These are phyloP conservation scores for Fusarium torreyae DNA, from an alignment of 2,329 filamentous ascomycete species.

Conservation along the genomic window DNA sequence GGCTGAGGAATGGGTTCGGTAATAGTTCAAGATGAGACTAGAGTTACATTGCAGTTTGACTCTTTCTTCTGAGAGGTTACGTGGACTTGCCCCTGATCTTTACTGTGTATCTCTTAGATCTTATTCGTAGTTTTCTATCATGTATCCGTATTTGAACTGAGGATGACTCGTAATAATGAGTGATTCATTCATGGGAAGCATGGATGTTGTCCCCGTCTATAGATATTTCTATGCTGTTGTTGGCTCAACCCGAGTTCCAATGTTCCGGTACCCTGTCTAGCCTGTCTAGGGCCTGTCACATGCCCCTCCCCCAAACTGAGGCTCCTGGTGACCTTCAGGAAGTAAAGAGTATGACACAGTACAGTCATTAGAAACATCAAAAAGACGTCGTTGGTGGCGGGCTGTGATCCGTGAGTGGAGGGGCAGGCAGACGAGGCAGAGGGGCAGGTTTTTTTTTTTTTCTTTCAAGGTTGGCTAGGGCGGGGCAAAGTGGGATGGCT, in stretches of 20 bases:
- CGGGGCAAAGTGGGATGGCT: constrained; percentile 31
- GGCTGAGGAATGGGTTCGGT: constrained; percentile 36
- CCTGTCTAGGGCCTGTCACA: not conserved
- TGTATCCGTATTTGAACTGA: not conserved
- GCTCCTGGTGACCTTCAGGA: not conserved
- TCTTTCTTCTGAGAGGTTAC: constrained; percentile 10
- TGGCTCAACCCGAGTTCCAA: not conserved
- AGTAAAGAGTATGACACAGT: constrained; percentile 11
- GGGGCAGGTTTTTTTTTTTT: constrained; percentile 23
- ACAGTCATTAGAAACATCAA: constrained; percentile 27
- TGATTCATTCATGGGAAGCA: not conserved
- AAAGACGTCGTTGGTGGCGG: constrained; percentile 31
- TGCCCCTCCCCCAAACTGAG: not conserved
- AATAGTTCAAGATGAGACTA: constrained; percentile 16
- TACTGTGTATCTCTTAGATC: not conserved
- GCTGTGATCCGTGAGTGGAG: constrained; percentile 33
- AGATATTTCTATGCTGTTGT: not conserved
- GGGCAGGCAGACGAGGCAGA: constrained; percentile 26
- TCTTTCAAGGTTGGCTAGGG: constrained; percentile 11
- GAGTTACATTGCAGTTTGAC: constrained; percentile 29
- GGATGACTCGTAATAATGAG: not conserved
- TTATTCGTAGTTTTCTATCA: not conserved
- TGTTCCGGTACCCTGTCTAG: not conserved
- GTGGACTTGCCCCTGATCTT: constrained; percentile 11
- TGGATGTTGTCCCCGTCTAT: not conserved